These are phyloP conservation scores for Umbilicus rupestris DNA, from an alignment of 164 flowering plant species.

Conservation along the genomic window DNA sequence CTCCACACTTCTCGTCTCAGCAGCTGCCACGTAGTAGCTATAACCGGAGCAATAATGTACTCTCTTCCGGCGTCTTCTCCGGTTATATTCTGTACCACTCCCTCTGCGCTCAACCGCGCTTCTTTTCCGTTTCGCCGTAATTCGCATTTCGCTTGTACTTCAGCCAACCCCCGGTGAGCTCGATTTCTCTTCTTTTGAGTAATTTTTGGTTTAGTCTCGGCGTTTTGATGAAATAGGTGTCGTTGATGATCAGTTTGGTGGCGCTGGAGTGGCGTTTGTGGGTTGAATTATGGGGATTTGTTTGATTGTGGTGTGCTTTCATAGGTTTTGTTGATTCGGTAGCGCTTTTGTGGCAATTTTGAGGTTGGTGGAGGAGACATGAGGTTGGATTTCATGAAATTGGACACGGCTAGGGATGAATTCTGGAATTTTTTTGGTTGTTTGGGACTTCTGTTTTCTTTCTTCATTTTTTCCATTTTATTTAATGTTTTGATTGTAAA, in stretches of 20 bases:
- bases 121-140: slow-evolving; percentile 3
- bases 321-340: not conserved
- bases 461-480: not conserved
- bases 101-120: slow-evolving; percentile 4
- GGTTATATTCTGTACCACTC: not conserved
- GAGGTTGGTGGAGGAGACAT: too few species aligned
- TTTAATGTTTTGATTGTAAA: not conserved
- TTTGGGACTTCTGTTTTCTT: not conserved
- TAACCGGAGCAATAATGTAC: not conserved
- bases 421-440: not conserved
- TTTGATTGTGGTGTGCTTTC: not conserved
- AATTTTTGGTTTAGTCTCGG: not conserved
- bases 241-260: not conserved
- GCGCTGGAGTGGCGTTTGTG: not conserved
- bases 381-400: not conserved
- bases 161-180: slow-evolving; percentile 9
- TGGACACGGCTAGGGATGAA: not conserved
- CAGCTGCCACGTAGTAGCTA: not conserved
- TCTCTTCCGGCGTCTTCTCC: not conserved
- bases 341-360: not conserved
- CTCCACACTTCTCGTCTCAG: too few species aligned
- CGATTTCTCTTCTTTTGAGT: not conserved
- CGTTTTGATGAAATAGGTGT: not conserved
- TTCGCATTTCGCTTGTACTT: slow-evolving; percentile 6
- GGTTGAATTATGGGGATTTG: not conserved